Conservation (phyloP, 179 eudicot species). For the Spinacia oleracea region DNA sequence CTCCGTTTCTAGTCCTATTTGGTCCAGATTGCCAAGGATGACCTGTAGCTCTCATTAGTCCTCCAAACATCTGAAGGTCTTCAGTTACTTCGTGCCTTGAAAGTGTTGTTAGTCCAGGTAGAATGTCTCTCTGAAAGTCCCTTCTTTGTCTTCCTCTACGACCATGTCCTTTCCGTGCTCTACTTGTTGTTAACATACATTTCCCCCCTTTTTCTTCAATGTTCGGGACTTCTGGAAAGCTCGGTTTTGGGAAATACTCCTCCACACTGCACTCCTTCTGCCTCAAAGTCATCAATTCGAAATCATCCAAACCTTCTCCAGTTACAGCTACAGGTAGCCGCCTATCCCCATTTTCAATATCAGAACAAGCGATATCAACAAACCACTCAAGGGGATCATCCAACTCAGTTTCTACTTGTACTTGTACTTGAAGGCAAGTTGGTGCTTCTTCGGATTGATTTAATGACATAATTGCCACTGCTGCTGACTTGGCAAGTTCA, state of each 20-base stretch:
- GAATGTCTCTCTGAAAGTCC: conserved; percentile 89
- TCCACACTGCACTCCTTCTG: conserved; percentile 56
- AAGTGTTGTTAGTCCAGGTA: conserved; percentile 77
- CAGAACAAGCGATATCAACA: conserved; percentile 51
- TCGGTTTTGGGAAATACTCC: conserved; percentile 70
- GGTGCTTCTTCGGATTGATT: conserved; percentile 11
- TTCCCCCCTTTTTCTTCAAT: conserved; percentile 46
- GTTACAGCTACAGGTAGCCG: no score
- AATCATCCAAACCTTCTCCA: conserved; percentile 55
- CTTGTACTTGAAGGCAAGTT: conserved; percentile 27
- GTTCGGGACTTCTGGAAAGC: conserved; percentile 42
- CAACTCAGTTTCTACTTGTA: conserved; percentile 34
- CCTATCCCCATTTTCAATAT: conserved; percentile 22
- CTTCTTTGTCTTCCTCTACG: conserved; percentile 79
- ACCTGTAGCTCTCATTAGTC: conserved; percentile 82
- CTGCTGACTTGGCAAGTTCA: conserved; percentile 54
- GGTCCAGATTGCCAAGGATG: conserved; percentile 66
- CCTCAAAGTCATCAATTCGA: conserved; percentile 65
- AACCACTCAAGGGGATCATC: conserved; percentile 62
- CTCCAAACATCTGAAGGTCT: conserved; percentile 87
- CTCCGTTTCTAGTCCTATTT: conserved; percentile 57
- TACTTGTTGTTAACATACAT: conserved; percentile 29
- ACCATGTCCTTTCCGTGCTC: conserved; percentile 58
- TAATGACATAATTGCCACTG: conserved; percentile 58
- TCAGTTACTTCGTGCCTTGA: conserved; percentile 89